Evolutionary conservation across 768 basidiomycete species (phyloP).

Genomic region (Tephrocybe sp.): DNA sequence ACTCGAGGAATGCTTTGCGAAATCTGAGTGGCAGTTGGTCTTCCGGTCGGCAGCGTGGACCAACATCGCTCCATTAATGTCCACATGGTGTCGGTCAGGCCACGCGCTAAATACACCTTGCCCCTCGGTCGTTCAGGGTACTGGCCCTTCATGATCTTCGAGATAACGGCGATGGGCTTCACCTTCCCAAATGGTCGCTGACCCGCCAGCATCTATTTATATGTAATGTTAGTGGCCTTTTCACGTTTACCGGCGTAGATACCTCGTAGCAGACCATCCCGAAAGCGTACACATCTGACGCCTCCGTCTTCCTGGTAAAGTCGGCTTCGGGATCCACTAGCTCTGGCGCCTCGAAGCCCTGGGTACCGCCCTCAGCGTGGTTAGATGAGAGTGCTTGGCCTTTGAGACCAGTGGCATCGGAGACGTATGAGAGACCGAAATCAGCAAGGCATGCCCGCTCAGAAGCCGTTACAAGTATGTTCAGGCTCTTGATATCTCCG

Average conservation of each 20-base stretch:
- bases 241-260: neutral
- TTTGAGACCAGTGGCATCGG: constrained; percentile 18
- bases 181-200: constrained; percentile 25
- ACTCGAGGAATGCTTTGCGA: neutral
- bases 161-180: neutral
- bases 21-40: constrained; percentile 8
- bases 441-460: constrained; percentile 47
- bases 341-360: constrained; percentile 37
- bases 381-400: constrained; percentile 19
- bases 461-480: constrained; percentile 42
- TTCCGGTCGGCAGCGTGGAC: neutral
- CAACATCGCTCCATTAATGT: constrained; percentile 11
- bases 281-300: constrained; percentile 20
- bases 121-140: neutral
- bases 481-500: constrained; percentile 50
- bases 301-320: constrained; percentile 4
- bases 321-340: constrained; percentile 25
- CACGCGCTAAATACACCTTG: constrained; percentile 15
- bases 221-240: neutral
- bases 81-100: constrained; percentile 12
- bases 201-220: constrained; percentile 23
- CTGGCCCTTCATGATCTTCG: neutral
- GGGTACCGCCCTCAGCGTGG: constrained; percentile 23
- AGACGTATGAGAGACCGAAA: constrained; percentile 41
- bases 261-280: constrained; percentile 19